Evolutionary conservation across 495 filamentous ascomycete genomes (phyloP).

Genomic region (Neurospora sp.): DNA sequence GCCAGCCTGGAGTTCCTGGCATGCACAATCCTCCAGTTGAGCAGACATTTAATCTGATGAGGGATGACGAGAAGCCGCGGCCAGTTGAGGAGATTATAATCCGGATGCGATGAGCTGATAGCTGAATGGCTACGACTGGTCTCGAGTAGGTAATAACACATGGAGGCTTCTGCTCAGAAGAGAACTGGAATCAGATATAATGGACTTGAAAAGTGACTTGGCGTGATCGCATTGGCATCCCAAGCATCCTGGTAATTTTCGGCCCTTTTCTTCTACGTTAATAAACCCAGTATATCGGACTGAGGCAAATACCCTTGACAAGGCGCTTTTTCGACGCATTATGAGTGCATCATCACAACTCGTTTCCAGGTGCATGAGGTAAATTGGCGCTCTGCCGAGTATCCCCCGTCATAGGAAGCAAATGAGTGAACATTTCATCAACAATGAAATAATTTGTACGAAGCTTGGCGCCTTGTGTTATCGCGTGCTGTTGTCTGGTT

Average conservation of each 20-base stretch:
- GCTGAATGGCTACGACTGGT: neutral
- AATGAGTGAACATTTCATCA: neutral
- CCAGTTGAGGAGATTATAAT: constrained; percentile 10
- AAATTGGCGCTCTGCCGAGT: neutral
- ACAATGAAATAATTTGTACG: neutral
- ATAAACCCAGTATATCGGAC: neutral
- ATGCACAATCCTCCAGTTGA: constrained; percentile 24
- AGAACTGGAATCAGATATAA: neutral
- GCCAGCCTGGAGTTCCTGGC: constrained; percentile 19
- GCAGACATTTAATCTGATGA: constrained; percentile 22
- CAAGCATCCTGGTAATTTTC: neutral
- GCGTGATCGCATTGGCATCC: neutral
- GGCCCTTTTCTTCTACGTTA: neutral
- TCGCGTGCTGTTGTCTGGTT: neutral
- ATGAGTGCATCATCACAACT: neutral
- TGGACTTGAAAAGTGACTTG: neutral
- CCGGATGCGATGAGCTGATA: neutral
- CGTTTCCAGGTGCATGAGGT: neutral
- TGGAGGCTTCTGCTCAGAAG: neutral
- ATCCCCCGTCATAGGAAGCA: neutral
- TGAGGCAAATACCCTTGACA: neutral
- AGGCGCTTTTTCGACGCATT: neutral
- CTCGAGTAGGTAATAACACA: neutral
- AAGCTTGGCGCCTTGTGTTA: neutral
- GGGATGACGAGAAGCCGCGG: constrained; percentile 22